phyloP scores from a whole-genome alignment of 2,329 filamentous ascomycete species.

The Epichloe typhina region DNA sequence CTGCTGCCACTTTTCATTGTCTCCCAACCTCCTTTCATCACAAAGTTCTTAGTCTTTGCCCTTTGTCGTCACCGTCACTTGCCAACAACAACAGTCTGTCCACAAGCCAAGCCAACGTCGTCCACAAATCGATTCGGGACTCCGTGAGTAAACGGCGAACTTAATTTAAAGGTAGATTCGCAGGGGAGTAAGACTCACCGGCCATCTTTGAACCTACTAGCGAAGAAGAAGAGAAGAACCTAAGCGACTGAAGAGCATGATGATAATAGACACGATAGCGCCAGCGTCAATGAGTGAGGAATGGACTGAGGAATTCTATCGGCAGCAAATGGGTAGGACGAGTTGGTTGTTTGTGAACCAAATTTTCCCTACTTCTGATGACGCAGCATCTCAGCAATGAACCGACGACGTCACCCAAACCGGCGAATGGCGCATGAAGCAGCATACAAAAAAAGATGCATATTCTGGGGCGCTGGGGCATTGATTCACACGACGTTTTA shows the following conservation, averaged over 20 bases:
- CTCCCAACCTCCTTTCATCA: too few species aligned
- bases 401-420: constrained; percentile 20
- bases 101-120: too few species aligned
- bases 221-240: background rate
- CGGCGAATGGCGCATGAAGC: constrained; percentile 26
- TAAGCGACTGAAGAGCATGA: background rate
- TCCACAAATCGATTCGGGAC: background rate
- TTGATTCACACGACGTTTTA: constrained; percentile 20
- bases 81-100: too few species aligned
- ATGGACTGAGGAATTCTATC: background rate
- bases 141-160: background rate
- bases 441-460: constrained; percentile 19
- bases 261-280: background rate
- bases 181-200: background rate
- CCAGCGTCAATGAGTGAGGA: background rate
- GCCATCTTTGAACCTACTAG: background rate
- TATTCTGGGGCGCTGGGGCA: constrained; percentile 24
- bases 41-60: background rate
- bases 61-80: background rate
- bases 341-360: background rate
- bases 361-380: constrained; percentile 15
- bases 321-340: background rate
- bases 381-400: constrained; percentile 22
- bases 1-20: background rate
- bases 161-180: background rate